Conservation (phyloP, 23 red algal species). For the Chondrus crispus region DNA sequence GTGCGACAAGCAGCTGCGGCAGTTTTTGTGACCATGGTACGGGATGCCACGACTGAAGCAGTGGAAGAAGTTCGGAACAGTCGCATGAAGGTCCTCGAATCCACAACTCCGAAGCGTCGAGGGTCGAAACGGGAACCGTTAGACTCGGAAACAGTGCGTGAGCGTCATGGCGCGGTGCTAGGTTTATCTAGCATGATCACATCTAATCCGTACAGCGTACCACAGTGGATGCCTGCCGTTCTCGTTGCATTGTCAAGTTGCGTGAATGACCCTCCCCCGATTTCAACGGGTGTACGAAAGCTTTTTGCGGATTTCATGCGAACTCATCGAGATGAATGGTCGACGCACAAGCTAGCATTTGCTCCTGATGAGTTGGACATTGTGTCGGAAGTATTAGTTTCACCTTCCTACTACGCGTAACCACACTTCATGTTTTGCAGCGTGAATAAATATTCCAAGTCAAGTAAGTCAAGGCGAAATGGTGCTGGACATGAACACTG, state of each 20-base stretch:
- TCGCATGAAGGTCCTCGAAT: slow-evolving; percentile 22
- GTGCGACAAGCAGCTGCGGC: slow-evolving; percentile 79
- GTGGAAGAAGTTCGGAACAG: slow-evolving; percentile 38
- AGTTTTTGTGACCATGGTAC: slow-evolving; percentile 69
- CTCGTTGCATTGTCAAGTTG: slow-evolving; percentile 75
- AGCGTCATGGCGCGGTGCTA: slow-evolving; percentile 77
- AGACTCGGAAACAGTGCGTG: slow-evolving; percentile 6
- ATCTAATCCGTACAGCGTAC: slow-evolving; percentile 78
- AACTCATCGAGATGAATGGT: slow-evolving; percentile 92
- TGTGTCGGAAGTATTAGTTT: slow-evolving; percentile 80
- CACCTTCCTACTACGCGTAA: slow-evolving; percentile 90
- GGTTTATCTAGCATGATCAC: slow-evolving; percentile 69
- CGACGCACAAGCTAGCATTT: slow-evolving; percentile 59
- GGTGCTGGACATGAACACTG: too few relatives aligned
- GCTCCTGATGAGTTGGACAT: slow-evolving; percentile 73
- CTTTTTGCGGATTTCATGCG: slow-evolving; percentile 92
- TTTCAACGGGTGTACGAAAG: slow-evolving; percentile 70
- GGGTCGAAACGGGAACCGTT: slow-evolving; percentile 24
- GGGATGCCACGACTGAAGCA: slow-evolving; percentile 38
- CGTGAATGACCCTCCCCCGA: slow-evolving; percentile 84
- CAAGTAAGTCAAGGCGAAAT: too few relatives aligned
- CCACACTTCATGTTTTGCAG: neutral
- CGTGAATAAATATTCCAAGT: too few relatives aligned
- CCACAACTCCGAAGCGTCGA: slow-evolving; percentile 33
- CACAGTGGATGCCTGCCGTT: slow-evolving; percentile 76